phyloP scores from a whole-genome alignment of 371 early-diverging fungal species.

The Apophysomyces ossiformis region DNA sequence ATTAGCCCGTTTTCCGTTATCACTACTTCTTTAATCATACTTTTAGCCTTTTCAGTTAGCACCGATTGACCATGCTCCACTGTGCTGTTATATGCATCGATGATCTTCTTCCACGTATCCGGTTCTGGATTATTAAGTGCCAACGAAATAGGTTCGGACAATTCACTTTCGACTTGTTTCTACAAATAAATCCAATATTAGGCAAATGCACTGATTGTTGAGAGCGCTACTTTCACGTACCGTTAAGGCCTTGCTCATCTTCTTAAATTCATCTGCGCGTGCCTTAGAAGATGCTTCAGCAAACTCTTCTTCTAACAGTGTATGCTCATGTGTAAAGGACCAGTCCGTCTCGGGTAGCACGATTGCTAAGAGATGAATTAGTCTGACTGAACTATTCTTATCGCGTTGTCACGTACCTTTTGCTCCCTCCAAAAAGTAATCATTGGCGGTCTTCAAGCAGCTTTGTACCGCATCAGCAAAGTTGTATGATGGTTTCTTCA shows the following conservation, averaged over 20 bases:
- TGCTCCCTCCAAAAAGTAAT: slow-evolving; percentile 41
- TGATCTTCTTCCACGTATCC: slow-evolving; percentile 78
- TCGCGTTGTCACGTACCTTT: slow-evolving; percentile 23
- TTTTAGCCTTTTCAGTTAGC: slow-evolving; percentile 45
- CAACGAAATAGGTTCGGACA: slow-evolving; percentile 75
- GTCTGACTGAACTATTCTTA: neutral
- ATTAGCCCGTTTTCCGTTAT: neutral
- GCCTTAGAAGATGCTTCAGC: slow-evolving; percentile 67
- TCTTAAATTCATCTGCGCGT: slow-evolving; percentile 79
- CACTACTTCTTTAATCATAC: slow-evolving; percentile 17
- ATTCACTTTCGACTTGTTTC: slow-evolving; percentile 62
- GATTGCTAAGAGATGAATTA: slow-evolving; percentile 35
- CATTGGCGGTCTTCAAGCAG: slow-evolving; percentile 51
- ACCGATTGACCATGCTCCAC: slow-evolving; percentile 50
- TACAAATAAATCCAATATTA: slow-evolving; percentile 20
- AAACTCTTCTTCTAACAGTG: slow-evolving; percentile 70
- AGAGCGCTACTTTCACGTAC: slow-evolving; percentile 21
- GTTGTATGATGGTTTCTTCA: slow-evolving; percentile 54
- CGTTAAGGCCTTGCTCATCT: slow-evolving; percentile 71
- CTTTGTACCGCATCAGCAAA: slow-evolving; percentile 57
- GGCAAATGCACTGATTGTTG: neutral
- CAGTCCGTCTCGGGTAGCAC: slow-evolving; percentile 76
- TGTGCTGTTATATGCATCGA: slow-evolving; percentile 59
- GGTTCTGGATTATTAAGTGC: slow-evolving; percentile 68
- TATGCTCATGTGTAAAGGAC: slow-evolving; percentile 70